Evolutionary conservation across 1,284 basidiomycete genomes (phyloP), one percentile per base, ranked within the genome.

Genomic region (Ganoderma multipileum): DNA sequence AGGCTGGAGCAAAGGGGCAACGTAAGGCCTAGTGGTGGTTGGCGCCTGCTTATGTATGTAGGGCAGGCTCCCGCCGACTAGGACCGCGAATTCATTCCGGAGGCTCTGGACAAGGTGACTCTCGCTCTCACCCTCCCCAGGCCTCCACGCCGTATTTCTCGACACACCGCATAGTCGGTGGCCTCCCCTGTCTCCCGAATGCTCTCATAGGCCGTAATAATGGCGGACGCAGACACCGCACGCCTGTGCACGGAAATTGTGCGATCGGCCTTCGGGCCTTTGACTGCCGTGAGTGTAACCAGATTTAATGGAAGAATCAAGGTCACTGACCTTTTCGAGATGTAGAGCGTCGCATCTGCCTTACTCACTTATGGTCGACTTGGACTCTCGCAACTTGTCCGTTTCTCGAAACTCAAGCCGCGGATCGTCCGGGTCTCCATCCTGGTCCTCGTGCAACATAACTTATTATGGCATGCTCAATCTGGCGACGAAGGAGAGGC

Each of bases 381-480:
- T 26, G 87, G 92, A 8, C 83, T 97, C 38, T 75, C 85, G 3
- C 89, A 92, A 71, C 82, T 97, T 44, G 84, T 93, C 58, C 90
- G 90, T 60, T 89, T 88, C 78, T 87, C 92, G 52, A 78, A 80
- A n/a, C 78, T 94, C 50, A 90, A 89, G 75, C 85, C 90, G 9
- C 86, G 91, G 20, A 89, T 87, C 1, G 86, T 93, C 36, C 89
- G 93, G 64, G 91, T 92, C 26, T 86, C 91, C 36, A 84, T 98
- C 61, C 82, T 99, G 66, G 88, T 93, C 62, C 88, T 99, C 64
- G 87, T 97, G 30, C 97, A 99, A 80, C 97, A 99, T 80, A 96
- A 97, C 79, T 82, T 98, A 64, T 86, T 97, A 50, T 95, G 94
- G 88, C 92, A 96, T 76, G 90, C 93, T 2, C 86, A 87, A 59